Percentiles rank a stretch among this genome's conserved stretches.
Evolutionary conservation across 106 monocot genomes (phyloP).

Genomic region (Allium fistulosum): DNA sequence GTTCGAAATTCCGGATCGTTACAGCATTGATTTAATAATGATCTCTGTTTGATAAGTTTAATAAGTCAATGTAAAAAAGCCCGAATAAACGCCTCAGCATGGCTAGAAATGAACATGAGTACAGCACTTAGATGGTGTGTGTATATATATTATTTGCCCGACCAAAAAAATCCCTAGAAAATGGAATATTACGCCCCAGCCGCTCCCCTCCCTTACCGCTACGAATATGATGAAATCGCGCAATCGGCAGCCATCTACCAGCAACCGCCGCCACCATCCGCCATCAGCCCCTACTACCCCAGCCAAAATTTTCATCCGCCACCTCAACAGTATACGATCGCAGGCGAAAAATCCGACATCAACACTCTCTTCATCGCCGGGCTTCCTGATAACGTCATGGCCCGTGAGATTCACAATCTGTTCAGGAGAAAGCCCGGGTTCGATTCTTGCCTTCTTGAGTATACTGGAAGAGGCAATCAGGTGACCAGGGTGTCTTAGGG

Average conservation of each 20-base stretch:
- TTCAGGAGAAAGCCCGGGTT: slow-evolving; percentile 64
- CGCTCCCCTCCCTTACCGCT: neutral
- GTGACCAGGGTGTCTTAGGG: slow-evolving; percentile 8
- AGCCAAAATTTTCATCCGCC: neutral
- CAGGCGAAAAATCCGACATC: slow-evolving; percentile 31
- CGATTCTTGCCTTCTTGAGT: slow-evolving; percentile 73
- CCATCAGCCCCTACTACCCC: neutral
- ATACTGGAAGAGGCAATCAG: slow-evolving; percentile 80
- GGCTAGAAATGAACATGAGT: too few relatives aligned
- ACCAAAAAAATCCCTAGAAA: neutral
- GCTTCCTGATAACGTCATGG: slow-evolving; percentile 76
- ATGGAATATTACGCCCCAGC: neutral
- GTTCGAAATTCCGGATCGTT: too few relatives aligned
- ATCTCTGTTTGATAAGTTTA: too few relatives aligned
- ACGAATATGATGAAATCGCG: neutral
- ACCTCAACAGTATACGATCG: neutral
- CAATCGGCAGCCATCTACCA: neutral
- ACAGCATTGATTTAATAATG: too few relatives aligned
- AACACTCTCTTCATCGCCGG: slow-evolving; percentile 74
- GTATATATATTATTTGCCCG: neutral
- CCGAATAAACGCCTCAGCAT: too few relatives aligned
- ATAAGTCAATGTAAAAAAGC: too few relatives aligned
- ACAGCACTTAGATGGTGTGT: too few relatives aligned
- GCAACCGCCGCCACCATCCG: neutral
- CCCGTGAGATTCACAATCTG: slow-evolving; percentile 90